These are phyloP conservation scores for Baorangia bicolor DNA, from an alignment of 768 basidiomycete genomes.

Conservation along the genomic window DNA sequence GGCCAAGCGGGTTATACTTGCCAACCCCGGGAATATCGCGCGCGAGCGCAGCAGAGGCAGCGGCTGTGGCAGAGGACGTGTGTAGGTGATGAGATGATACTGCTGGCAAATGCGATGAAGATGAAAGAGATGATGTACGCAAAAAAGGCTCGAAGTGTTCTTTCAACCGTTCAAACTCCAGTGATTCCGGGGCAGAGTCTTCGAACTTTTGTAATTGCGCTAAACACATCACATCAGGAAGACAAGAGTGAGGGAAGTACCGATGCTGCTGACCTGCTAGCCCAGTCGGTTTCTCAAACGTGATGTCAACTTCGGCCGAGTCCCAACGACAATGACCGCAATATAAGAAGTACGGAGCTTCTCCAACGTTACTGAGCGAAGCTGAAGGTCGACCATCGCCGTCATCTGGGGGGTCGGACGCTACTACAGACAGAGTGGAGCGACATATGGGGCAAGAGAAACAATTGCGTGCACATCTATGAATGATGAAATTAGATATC, in stretches of 20 bases:
- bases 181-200: conserved; percentile 77
- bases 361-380: conserved; percentile 61
- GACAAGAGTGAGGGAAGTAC: neutral
- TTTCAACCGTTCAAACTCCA: conserved; percentile 93
- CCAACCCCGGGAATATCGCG: conserved; percentile 83
- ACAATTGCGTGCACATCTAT: conserved; percentile 96
- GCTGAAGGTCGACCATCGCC: conserved; percentile 55
- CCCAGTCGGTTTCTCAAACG: conserved; percentile 95
- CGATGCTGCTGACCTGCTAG: conserved; percentile 66
- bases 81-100: conserved; percentile 67
- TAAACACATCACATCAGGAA: conserved; percentile 30
- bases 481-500: neutral
- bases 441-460: conserved; percentile 94
- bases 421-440: conserved; percentile 88
- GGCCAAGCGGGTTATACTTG: conserved; percentile 67
- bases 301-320: conserved; percentile 85
- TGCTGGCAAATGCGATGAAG: conserved; percentile 55
- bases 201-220: conserved; percentile 90
- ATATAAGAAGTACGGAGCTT: conserved; percentile 87
- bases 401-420: conserved; percentile 73
- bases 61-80: conserved; percentile 81
- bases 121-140: conserved; percentile 74
- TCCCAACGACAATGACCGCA: conserved; percentile 97
- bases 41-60: conserved; percentile 84
- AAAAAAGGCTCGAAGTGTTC: conserved; percentile 97